These are phyloP conservation scores for Didymosphaeria variabile DNA, from an alignment of 2,329 filamentous ascomycete species.

Conservation along the genomic window DNA sequence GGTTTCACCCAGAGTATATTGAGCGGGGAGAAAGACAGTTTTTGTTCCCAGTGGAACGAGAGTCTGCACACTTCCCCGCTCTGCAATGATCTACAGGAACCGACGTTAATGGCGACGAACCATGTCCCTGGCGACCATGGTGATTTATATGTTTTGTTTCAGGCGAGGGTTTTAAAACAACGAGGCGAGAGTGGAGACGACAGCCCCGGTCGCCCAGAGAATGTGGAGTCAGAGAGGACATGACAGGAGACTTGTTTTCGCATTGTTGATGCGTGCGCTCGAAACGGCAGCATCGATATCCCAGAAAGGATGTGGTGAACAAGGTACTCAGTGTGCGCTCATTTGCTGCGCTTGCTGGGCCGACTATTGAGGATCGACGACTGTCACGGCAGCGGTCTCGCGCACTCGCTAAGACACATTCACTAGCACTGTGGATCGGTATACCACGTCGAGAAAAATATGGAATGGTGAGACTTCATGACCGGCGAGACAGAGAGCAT, in stretches of 20 bases:
- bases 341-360: background rate
- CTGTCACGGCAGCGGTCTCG: too few relatives aligned
- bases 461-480: background rate
- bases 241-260: constrained; percentile 10
- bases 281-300: background rate
- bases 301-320: background rate
- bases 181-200: constrained; percentile 4
- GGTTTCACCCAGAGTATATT: constrained; percentile 11
- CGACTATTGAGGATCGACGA: constrained; percentile 5
- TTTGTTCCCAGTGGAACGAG: background rate
- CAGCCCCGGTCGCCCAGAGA: constrained; percentile 1
- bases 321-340: background rate
- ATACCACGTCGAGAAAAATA: background rate
- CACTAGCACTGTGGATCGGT: background rate
- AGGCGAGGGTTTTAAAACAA: constrained; percentile 13
- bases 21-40: background rate
- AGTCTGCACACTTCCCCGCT: background rate
- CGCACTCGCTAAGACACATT: background rate
- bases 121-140: background rate
- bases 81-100: constrained; percentile 10
- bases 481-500: constrained; percentile 4
- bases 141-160: constrained; percentile 18
- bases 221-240: constrained; percentile 10
- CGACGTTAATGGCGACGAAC: background rate
- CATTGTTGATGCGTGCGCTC: constrained; percentile 13